Percentiles rank a stretch among this genome's conserved stretches.
Evolutionary conservation across 768 basidiomycete species (phyloP).

Genomic region (Russula olivacea): DNA sequence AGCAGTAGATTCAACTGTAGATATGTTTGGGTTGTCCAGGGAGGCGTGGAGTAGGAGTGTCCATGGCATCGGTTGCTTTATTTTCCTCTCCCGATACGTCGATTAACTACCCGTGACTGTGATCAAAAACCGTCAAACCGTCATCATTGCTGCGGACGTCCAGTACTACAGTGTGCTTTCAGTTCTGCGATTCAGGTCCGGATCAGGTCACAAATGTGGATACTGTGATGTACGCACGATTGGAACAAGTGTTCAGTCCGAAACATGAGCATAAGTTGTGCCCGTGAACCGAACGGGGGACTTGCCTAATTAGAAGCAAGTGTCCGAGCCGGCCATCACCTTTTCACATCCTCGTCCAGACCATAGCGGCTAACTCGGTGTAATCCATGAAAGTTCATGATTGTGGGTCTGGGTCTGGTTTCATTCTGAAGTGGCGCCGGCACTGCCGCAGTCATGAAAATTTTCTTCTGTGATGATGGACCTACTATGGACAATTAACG

Average conservation of each 20-base stretch:
- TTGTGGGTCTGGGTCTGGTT: not conserved
- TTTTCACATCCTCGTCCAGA: not conserved
- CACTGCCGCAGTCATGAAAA: not conserved
- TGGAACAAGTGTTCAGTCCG: not conserved
- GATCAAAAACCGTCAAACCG: not conserved
- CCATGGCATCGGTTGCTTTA: not conserved
- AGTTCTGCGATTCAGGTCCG: not conserved
- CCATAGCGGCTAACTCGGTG: not conserved
- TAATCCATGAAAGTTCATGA: not conserved
- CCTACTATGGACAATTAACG: not conserved
- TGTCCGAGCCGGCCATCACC: not conserved
- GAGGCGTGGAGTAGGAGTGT: not conserved
- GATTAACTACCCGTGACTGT: not conserved
- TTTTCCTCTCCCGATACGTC: not conserved
- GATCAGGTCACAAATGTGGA: not conserved
- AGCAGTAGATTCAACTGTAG: not conserved
- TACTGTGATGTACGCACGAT: not conserved
- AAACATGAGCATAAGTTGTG: not conserved
- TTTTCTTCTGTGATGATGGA: not conserved
- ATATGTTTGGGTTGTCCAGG: not conserved
- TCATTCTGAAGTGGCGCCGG: not conserved
- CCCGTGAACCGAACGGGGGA: not conserved
- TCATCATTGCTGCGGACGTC: not conserved
- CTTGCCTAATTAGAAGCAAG: not conserved
- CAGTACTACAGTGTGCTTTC: not conserved